Percentiles rank a stretch among this genome's conserved stretches.
These are phyloP conservation scores for Ophiostoma quercus DNA, from an alignment of 2,329 filamentous ascomycete species.

Conservation along the genomic window DNA sequence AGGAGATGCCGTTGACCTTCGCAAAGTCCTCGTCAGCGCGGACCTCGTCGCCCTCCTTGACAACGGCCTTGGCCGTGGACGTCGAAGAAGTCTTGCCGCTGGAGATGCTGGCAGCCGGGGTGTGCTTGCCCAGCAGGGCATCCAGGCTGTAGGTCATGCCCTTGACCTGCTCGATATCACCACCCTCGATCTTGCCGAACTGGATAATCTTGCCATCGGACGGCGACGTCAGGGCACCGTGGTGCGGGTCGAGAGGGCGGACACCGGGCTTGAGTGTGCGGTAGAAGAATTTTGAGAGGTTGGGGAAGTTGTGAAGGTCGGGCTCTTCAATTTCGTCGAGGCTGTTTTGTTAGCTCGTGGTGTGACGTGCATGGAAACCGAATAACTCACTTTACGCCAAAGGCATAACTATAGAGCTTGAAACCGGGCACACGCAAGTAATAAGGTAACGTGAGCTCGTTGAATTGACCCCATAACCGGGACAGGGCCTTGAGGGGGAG, in stretches of 20 bases:
- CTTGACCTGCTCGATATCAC: constrained; percentile 97
- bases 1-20: constrained; percentile 85
- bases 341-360: constrained; percentile 38
- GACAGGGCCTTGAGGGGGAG: constrained; percentile 87
- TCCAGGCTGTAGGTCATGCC: constrained; percentile 97
- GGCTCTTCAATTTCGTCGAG: constrained; percentile 81
- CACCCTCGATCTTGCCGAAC: constrained; percentile 84
- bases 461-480: constrained; percentile 83
- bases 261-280: constrained; percentile 84
- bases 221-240: constrained; percentile 76
- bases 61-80: background rate
- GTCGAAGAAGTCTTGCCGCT: constrained; percentile 25
- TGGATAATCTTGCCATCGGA: constrained; percentile 88
- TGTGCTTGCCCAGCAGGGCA: constrained; percentile 71
- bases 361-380: background rate
- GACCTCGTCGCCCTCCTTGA: constrained; percentile 51
- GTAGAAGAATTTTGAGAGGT: constrained; percentile 96
- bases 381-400: constrained; percentile 66
- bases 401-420: constrained; percentile 83
- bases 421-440: constrained; percentile 84
- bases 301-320: constrained; percentile 84
- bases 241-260: constrained; percentile 76
- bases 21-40: constrained; percentile 88
- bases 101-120: constrained; percentile 51
- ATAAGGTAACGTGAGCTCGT: constrained; percentile 82